Percentiles rank a stretch among this genome's conserved stretches.
Conservation (phyloP, 1,284 basidiomycete species). For the Marasmius sp. region DNA sequence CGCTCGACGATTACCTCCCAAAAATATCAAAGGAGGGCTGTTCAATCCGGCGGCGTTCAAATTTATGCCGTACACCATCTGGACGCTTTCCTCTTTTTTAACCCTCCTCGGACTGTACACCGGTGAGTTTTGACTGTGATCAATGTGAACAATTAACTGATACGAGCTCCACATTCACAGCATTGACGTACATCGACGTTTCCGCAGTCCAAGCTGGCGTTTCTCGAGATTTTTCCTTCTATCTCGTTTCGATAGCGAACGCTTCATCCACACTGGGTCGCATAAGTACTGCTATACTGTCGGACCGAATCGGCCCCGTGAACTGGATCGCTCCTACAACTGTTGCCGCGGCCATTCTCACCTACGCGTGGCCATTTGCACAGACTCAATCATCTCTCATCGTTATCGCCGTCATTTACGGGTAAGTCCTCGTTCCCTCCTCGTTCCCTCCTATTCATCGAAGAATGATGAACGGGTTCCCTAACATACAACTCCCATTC, state of each 20-base stretch:
- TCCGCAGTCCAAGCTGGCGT: constrained; percentile 39
- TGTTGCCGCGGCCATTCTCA: constrained; percentile 36
- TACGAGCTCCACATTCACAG: constrained; percentile 24
- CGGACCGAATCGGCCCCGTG: constrained; percentile 39
- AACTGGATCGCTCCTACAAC: constrained; percentile 43
- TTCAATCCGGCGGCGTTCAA: constrained; percentile 41
- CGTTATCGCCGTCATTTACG: constrained; percentile 39
- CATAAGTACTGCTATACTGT: constrained; percentile 34
- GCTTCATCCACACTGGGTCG: constrained; percentile 41
- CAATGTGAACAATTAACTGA: not conserved
- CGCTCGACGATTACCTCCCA: constrained; percentile 39
- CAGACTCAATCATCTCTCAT: constrained; percentile 27
- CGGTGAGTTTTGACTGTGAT: constrained; percentile 24
- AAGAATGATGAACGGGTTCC: not conserved
- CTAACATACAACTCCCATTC: not conserved
- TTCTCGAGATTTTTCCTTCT: constrained; percentile 36
- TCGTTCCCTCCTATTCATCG: not conserved
- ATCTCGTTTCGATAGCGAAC: constrained; percentile 46
- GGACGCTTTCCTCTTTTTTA: constrained; percentile 32
- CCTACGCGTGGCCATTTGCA: constrained; percentile 44
- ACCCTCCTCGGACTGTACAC: constrained; percentile 54
- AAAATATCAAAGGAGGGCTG: constrained; percentile 34
- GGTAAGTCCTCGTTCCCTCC: constrained; percentile 22
- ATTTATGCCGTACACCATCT: constrained; percentile 30
- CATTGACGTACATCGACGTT: constrained; percentile 49